Base-by-base conservation (phyloP, 148 eudicot species). In the Drosera capensis region DNA sequence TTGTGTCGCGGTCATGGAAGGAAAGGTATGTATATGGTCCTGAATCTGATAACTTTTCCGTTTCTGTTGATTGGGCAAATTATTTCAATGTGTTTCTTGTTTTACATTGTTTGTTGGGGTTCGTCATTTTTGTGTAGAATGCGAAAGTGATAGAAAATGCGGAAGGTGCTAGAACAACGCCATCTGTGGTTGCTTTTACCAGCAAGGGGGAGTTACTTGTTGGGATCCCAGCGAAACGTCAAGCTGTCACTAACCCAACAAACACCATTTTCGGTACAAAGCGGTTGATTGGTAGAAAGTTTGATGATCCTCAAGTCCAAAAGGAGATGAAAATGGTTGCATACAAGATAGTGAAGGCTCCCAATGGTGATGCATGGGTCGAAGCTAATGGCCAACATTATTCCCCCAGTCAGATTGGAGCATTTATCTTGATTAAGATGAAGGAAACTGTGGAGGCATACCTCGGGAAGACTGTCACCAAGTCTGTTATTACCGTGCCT, bases 311-410 rank as follows among this genome's bases (percentile, higher is more conserved):
- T 14, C 96, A 82, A 38, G 77, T 86, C 0, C 94, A 87, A 47
- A 87, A 87, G 62, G 96, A 87, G 58, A 82, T 82, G 85, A 74
- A 77, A 36, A 82, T 83, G 96, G 96, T 87, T 26, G 90, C 96
- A 2, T 87, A 64, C 56, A 87, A 87, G 57, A 82, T 87, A 6
- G 90, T 82, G 26, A 70, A 43, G 65, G 96, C 83, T 31, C 77
- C 94, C n/a, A n/a, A n/a, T n/a, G n/a, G n/a, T n/a, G n/a, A n/a
- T n/a, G n/a, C n/a, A n/a, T n/a, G n/a, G n/a, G 94, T 87, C 51
- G 96, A 87, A 65, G 80, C 86, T 23, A 82, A 74, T 60, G 96
- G 96, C 13, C 80, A 87, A 42, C 85, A 82, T 51, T 82, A 82
- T 35, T 87, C 96, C 28, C 94, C 96, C 0, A 87, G 96, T 57